Evolutionary conservation across 148 eudicot genomes (phyloP).

Genomic region (Selenicereus undatus): DNA sequence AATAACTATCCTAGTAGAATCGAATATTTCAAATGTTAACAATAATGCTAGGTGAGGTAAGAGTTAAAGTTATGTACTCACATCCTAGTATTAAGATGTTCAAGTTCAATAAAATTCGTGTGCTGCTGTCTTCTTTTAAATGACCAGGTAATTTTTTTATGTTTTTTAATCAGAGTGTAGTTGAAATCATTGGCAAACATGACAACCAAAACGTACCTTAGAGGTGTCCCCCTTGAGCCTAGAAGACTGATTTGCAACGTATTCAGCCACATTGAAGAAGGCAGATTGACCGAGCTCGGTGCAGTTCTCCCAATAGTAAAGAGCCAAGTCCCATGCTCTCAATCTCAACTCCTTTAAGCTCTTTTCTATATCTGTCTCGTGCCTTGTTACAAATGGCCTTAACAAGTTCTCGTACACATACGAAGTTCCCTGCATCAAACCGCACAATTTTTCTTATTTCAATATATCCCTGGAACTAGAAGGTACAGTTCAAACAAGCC

Average conservation of each 20-base stretch:
- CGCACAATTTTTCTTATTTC: no score
- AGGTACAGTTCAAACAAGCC: no score
- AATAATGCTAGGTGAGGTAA: neutral
- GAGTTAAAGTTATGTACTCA: neutral
- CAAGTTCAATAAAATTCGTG: no score
- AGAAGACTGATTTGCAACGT: constrained; percentile 40
- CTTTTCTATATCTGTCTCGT: constrained; percentile 72
- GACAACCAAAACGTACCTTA: constrained; percentile 27
- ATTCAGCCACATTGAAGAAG: constrained; percentile 49
- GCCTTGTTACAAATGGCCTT: constrained; percentile 56
- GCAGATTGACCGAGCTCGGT: constrained; percentile 58
- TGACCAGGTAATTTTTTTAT: no score
- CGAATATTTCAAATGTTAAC: neutral
- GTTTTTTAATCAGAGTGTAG: no score
- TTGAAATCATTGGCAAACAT: neutral
- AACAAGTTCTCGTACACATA: constrained; percentile 61
- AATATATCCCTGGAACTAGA: no score
- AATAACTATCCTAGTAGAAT: no score
- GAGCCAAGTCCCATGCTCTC: constrained; percentile 67
- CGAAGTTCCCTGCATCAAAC: constrained; percentile 54
- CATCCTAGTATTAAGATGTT: no score
- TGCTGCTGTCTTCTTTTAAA: no score
- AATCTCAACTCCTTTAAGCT: constrained; percentile 50
- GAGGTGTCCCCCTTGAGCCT: constrained; percentile 28
- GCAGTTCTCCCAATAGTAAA: constrained; percentile 72